phyloP scores from a whole-genome alignment of 2,329 filamentous ascomycete genomes.

The Colletotrichum sp. region DNA sequence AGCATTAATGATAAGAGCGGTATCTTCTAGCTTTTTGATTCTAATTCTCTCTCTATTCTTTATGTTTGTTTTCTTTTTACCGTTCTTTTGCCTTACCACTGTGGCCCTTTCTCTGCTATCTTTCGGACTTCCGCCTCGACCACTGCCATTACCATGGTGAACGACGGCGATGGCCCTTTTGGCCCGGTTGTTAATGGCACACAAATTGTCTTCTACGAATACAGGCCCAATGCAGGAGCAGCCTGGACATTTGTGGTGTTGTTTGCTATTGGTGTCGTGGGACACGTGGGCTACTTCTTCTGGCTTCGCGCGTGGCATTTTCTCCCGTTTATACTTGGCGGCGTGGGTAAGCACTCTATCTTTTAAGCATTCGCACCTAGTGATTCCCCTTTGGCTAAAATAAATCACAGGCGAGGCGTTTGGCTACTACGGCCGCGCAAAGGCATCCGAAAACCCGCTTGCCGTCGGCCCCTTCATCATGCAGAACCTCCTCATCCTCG shows the following conservation, averaged over 20 bases:
- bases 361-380: neutral
- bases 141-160: neutral
- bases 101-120: accelerated
- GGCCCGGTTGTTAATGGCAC: constrained; percentile 14
- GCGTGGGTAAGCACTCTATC: neutral
- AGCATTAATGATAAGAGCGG: neutral
- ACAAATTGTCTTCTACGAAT: constrained; percentile 10
- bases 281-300: neutral
- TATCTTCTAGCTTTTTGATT: neutral
- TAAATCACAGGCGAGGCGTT: constrained; percentile 8
- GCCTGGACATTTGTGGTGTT: constrained; percentile 15
- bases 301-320: constrained; percentile 2
- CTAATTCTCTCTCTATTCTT: no score
- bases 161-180: constrained; percentile 1
- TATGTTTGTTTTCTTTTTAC: accelerated
- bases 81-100: neutral
- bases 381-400: neutral
- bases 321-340: neutral
- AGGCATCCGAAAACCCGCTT: neutral
- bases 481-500: constrained; percentile 41
- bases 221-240: neutral
- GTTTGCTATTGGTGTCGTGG: neutral
- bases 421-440: constrained; percentile 15
- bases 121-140: neutral
- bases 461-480: constrained; percentile 34